phyloP scores from a whole-genome alignment of 2,329 filamentous ascomycete species.

The Trichoderma semiorbis region DNA sequence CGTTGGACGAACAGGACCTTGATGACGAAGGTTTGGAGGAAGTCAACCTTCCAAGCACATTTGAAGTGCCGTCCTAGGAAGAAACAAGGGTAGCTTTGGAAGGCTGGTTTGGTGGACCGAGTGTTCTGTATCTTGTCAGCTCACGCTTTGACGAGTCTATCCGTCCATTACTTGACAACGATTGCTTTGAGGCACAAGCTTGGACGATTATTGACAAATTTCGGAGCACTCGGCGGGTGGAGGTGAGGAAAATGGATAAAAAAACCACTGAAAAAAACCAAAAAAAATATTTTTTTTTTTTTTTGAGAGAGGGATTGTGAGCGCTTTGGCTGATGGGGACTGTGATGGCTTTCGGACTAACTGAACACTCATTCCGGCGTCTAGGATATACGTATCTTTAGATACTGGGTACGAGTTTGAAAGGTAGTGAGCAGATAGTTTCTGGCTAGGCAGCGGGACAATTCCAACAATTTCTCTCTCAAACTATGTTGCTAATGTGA shows the following conservation, averaged over 20 bases:
- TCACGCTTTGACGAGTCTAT: conserved; percentile 12
- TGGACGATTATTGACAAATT: neutral
- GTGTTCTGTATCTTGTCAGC: conserved; percentile 9
- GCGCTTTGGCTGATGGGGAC: conserved; percentile 10
- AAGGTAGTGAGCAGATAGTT: conserved; percentile 10
- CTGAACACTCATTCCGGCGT: neutral
- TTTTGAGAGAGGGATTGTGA: neutral
- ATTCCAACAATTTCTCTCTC: conserved; percentile 12
- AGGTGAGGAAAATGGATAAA: conserved; percentile 20
- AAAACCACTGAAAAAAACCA: conserved; percentile 28
- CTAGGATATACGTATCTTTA: neutral
- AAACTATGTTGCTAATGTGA: neutral
- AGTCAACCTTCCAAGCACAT: conserved; percentile 23
- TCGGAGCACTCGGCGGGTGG: neutral
- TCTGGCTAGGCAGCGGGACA: conserved; percentile 3
- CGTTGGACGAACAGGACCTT: conserved; percentile 32
- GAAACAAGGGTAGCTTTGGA: conserved; percentile 7
- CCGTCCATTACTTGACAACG: neutral
- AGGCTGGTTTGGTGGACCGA: neutral
- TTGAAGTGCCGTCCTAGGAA: neutral
- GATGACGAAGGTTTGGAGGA: conserved; percentile 25
- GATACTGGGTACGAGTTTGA: neutral
- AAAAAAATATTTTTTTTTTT: conserved; percentile 23
- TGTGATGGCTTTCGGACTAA: conserved; percentile 20
- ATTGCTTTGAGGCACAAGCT: neutral